These are phyloP conservation scores for Thymus mandschuricus DNA, from an alignment of 257 asterid species.

Conservation along the genomic window DNA sequence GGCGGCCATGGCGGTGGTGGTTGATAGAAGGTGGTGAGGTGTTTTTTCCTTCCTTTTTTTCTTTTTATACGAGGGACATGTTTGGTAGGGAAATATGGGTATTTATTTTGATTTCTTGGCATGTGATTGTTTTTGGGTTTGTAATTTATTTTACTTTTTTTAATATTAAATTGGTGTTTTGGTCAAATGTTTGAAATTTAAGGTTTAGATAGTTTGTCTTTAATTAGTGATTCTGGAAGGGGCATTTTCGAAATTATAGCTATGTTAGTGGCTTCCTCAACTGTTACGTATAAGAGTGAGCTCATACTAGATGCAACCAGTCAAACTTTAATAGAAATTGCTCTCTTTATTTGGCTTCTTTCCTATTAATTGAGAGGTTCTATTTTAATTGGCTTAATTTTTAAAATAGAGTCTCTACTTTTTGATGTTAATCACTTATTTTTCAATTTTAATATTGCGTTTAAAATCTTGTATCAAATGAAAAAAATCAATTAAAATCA, in stretches of 20 bases:
- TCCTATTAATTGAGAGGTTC: no score
- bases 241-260: neutral
- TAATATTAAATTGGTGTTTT: neutral
- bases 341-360: no score
- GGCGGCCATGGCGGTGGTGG: slow-evolving; percentile 31
- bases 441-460: no score
- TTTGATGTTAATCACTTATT: no score
- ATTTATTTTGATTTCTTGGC: neutral
- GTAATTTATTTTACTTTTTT: neutral
- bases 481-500: no score
- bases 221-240: neutral
- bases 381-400: no score
- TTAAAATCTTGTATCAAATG: no score
- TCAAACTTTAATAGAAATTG: no score
- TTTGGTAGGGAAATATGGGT: slow-evolving; percentile 15
- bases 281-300: no score
- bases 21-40: slow-evolving; percentile 1
- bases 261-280: no score
- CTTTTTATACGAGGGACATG: slow-evolving; percentile 4
- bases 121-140: neutral
- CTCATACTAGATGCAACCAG: no score
- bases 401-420: no score
- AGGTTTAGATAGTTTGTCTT: neutral
- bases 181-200: slow-evolving; percentile 39
- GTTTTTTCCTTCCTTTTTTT: neutral